These are phyloP conservation scores for Fagopyrum tataricum DNA, from an alignment of 148 eudicot genomes.

Conservation along the genomic window DNA sequence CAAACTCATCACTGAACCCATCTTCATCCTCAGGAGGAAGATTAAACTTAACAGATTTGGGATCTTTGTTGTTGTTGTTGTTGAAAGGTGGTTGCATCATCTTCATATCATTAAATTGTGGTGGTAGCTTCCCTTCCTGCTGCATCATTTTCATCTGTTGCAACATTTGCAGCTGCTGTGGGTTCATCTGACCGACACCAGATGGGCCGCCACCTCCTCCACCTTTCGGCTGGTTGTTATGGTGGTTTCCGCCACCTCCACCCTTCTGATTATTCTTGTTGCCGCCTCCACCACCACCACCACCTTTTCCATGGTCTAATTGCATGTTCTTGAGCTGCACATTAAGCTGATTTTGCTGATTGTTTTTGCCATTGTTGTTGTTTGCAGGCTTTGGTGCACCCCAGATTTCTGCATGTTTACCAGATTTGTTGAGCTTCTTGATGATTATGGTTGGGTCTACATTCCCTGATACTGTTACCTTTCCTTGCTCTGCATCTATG, in stretches of 20 bases:
- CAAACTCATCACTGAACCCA: constrained; percentile 7
- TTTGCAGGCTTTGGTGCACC: constrained; percentile 26
- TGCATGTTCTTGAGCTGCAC: constrained; percentile 23
- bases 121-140: constrained; percentile 19
- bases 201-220: constrained; percentile 23
- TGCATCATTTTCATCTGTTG: constrained; percentile 23
- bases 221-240: constrained; percentile 16
- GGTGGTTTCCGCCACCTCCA: constrained; percentile 9
- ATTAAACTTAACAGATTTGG: constrained; percentile 19
- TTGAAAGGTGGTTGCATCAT: constrained; percentile 6
- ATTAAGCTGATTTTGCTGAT: constrained; percentile 17
- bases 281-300: not conserved
- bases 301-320: constrained; percentile 20
- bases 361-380: constrained; percentile 19
- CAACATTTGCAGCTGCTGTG: constrained; percentile 25
- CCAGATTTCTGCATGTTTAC: constrained; percentile 75
- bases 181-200: constrained; percentile 4
- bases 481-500: constrained; percentile 65
- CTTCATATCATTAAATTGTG: constrained; percentile 23
- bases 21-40: constrained; percentile 13
- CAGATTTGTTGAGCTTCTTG: constrained; percentile 55
- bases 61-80: not conserved
- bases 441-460: constrained; percentile 50
- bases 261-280: constrained; percentile 18
- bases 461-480: constrained; percentile 58